Evolutionary conservation across 257 asterid genomes (phyloP), one percentile per base, ranked within the genome.

Genomic region (Solanum bulbocastanum): DNA sequence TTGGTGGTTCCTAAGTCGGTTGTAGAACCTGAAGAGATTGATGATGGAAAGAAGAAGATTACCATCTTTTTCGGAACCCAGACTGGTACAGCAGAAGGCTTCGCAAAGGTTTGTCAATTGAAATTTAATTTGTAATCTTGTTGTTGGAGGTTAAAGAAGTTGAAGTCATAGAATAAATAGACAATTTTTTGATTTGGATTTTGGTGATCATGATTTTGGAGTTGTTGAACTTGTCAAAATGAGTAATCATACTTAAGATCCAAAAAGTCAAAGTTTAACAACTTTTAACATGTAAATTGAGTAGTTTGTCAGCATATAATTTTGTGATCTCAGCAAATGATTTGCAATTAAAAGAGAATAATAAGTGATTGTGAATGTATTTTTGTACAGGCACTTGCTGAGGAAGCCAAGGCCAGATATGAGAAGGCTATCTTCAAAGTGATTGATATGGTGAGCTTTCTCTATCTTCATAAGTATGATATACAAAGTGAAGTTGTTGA

Each of bases 11-110:
- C 93, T 8, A 95, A 94, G 93, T 39, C 90, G 73, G 83, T 68
- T 75, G 83, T 56, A 75, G 98, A 93, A 90, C 90, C 91, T 87
- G 98, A 94, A 85, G 99, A 94, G 62, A 91, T 90, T 40, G 98
- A 95, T 79, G 98, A 95, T 89, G 99, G 99, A 56, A 94, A 85
- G 90, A 92, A 92, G 92, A 97, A 90, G 82, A 96, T 97, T 84
- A 89, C 99, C 90, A 92, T 97, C 88, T 94, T 97, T 90, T 97
- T 89, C 30, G 99, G 99, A 10, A 97, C 99, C 7, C 99, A 97
- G 91, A 97, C 99, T 68, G 99, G 99, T 76, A 97, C 99, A 23
- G 99, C 99, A 56, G 99, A 97, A 90, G 98, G 99, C 86, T 97
- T 96, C 88, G 99, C 99, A 22, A 97, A 97, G 99, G 99, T 96